Evolutionary conservation across 2,329 filamentous ascomycete genomes (phyloP), one percentile per base, ranked within the genome.

Genomic region (Fusarium sp.): DNA sequence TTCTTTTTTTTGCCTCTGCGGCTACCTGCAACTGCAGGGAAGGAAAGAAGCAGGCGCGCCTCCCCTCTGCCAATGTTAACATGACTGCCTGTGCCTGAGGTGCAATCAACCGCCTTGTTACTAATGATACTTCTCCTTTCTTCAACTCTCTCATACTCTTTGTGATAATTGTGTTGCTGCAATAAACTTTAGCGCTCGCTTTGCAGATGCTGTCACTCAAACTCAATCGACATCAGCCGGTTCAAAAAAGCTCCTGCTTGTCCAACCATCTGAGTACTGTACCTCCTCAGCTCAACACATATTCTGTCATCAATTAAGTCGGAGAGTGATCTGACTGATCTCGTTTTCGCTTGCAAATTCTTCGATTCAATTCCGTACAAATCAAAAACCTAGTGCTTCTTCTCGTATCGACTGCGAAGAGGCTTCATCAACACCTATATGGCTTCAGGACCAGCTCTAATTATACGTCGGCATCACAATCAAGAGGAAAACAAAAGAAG

Each of bases 391-490:
- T 46, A 33, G 43, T n/a, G 24, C 9, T 24, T 33, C 15, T 14
- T 33, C 36, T 64, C 39, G 39, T 46, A 58, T 38, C 22, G 31
- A 45, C 43, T 38, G 33, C 55, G n/a, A 52, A 44, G 28, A 43
- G 18, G 13, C 40, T 43, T 60, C 10, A 46, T 44, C 28, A 34
- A 36, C 28, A 26, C 34, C 28, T 44, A 31, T 13, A 44, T 46
- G 50, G 50, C 58, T 38, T 24, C 22, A 17, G 24, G 20, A 24
- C 36, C 39, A 40, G 43, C 36, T 58, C 53, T 43, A 62, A 63
- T 48, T 55, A 63, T 55, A 60, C 48, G 31, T 10, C 38, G 33
- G 45, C 53, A 52, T 33, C 39, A 60, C 46, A 31, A 55, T 13
- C 55, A 45, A 38, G 26, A 38, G 24, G 24, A 46, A 33, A 31